phyloP scores from a whole-genome alignment of 2,329 filamentous ascomycete genomes.

The Diaporthe sp. region DNA sequence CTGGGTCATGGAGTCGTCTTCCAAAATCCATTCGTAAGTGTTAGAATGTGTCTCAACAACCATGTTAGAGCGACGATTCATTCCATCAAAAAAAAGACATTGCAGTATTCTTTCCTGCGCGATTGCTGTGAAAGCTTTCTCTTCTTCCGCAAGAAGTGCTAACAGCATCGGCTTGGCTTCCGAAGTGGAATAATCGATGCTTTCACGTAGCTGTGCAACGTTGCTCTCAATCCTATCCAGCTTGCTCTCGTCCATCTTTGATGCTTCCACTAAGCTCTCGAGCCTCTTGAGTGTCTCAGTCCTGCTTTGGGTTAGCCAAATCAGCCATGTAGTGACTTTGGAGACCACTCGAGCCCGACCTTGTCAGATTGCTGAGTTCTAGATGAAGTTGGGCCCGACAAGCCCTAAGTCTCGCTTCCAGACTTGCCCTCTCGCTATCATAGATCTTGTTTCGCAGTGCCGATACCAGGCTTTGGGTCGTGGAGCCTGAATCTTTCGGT shows the following conservation, averaged over 20 bases:
- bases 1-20: not conserved
- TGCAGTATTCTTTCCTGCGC: not conserved
- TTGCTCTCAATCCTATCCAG: not conserved
- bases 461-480: not conserved
- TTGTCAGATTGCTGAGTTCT: slow-evolving; percentile 9
- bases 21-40: slow-evolving; percentile 10
- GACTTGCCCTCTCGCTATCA: slow-evolving; percentile 2
- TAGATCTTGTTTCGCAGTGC: slow-evolving; percentile 11
- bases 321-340: no score
- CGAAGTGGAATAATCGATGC: not conserved
- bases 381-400: slow-evolving; percentile 18
- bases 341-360: not conserved
- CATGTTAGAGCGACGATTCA: slow-evolving; percentile 4
- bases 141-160: not conserved
- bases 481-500: not conserved
- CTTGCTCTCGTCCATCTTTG: not conserved
- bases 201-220: not conserved
- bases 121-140: not conserved
- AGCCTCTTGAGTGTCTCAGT: not conserved
- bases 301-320: not conserved
- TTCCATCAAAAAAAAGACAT: not conserved
- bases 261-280: not conserved
- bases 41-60: slow-evolving; percentile 23
- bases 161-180: not conserved
- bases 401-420: not conserved